Evolutionary conservation across 371 early-diverging fungal genomes (phyloP).

Genomic region (Batrachochytrium dendrobatidis): DNA sequence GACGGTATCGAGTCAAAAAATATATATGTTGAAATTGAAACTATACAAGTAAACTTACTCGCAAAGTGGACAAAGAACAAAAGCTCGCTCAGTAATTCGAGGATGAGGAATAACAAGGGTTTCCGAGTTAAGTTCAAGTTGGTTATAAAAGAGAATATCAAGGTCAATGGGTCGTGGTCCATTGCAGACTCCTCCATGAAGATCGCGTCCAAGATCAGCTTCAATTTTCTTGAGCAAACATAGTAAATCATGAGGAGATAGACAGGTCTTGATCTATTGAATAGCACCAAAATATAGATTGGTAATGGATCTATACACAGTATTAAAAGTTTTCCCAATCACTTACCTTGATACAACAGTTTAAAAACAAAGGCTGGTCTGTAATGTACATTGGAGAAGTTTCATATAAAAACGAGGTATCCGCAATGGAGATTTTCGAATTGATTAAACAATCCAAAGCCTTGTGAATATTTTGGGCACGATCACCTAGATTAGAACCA

Average conservation of each 20-base stretch:
- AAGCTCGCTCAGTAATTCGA: conserved; percentile 82
- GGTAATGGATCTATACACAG: conserved; percentile 8
- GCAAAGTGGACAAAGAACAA: conserved; percentile 89
- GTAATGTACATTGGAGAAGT: conserved; percentile 92
- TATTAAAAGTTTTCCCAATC: background rate
- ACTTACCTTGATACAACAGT: conserved; percentile 73
- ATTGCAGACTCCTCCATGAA: conserved; percentile 54
- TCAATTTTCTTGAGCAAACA: conserved; percentile 77
- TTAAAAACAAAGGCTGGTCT: conserved; percentile 89
- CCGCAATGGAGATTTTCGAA: conserved; percentile 54
- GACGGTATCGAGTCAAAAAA: conserved; percentile 8
- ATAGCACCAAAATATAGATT: background rate
- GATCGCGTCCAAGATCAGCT: conserved; percentile 67
- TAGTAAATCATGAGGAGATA: conserved; percentile 71
- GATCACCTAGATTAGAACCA: conserved; percentile 90
- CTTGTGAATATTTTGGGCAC: conserved; percentile 63
- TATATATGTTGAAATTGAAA: background rate
- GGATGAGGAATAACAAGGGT: conserved; percentile 82
- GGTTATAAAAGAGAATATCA: conserved; percentile 89
- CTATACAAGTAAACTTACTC: conserved; percentile 50
- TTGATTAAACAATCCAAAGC: conserved; percentile 62
- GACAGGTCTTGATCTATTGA: conserved; percentile 54
- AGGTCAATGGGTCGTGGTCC: conserved; percentile 93
- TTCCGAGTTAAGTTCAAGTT: conserved; percentile 54
- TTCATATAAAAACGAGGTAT: conserved; percentile 94